Conservation (phyloP, 495 filamentous ascomycete species). For the Talaromyces liani region DNA sequence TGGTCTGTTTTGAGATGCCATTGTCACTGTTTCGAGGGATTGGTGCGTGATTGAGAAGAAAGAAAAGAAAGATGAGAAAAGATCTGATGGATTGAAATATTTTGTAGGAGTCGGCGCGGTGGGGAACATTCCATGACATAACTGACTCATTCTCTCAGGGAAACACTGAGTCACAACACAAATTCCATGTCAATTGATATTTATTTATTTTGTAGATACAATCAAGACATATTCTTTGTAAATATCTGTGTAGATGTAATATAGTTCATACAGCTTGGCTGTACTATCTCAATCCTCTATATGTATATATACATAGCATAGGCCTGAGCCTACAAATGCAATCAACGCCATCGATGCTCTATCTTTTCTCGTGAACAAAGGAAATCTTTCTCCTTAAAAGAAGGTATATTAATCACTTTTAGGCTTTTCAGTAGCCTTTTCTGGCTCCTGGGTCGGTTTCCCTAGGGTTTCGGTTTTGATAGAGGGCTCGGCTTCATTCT, state of each 20-base stretch:
- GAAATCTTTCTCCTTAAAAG: background rate
- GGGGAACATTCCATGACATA: background rate
- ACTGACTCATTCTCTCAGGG: background rate
- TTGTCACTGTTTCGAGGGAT: slow-evolving; percentile 14
- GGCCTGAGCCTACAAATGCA: slow-evolving; percentile 1
- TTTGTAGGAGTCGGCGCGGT: background rate
- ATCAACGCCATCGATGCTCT: slow-evolving; percentile 8
- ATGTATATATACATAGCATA: slow-evolving; percentile 2
- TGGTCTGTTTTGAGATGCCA: slow-evolving; percentile 35
- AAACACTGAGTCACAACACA: background rate
- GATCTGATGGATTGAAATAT: background rate
- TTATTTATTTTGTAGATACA: background rate
- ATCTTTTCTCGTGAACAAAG: slow-evolving; percentile 3
- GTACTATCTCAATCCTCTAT: background rate
- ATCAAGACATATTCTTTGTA: background rate
- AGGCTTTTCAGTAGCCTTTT: background rate
- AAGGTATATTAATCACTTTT: background rate
- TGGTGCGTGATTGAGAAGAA: background rate
- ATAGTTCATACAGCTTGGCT: background rate
- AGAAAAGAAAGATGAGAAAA: background rate
- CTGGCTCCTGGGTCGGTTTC: slow-evolving; percentile 4
- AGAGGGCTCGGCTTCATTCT: slow-evolving; percentile 13
- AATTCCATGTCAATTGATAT: background rate
- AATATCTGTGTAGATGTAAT: background rate
- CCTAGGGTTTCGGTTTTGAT: slow-evolving; percentile 8